A percentile compares a stretch with the other conserved stretches of the same genome.
Conservation (phyloP, 768 basidiomycete species). For the Heimioporus sp. region DNA sequence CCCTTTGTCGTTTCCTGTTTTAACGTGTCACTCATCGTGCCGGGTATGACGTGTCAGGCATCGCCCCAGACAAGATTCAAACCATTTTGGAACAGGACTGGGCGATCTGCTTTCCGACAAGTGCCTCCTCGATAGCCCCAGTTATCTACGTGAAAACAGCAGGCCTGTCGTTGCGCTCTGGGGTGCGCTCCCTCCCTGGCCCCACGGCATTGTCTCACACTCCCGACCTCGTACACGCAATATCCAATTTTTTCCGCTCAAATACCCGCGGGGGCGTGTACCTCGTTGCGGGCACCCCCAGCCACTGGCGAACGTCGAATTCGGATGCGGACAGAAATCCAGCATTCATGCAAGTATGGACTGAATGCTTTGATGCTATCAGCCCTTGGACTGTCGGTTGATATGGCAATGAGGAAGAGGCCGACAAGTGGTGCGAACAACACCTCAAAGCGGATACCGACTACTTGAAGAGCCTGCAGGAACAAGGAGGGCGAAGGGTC, state of each 20-base stretch:
- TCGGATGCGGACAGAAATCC: slow-evolving; percentile 70
- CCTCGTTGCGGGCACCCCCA: slow-evolving; percentile 66
- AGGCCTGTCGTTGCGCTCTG: slow-evolving; percentile 72
- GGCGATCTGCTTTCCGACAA: slow-evolving; percentile 61
- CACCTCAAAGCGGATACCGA: slow-evolving; percentile 66
- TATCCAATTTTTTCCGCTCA: slow-evolving; percentile 57
- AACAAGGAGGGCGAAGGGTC: slow-evolving; percentile 48
- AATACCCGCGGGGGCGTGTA: slow-evolving; percentile 72
- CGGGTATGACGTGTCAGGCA: slow-evolving; percentile 84
- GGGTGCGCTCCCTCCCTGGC: slow-evolving; percentile 40
- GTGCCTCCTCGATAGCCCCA: slow-evolving; percentile 65
- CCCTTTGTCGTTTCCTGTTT: background rate
- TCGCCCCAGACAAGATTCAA: slow-evolving; percentile 69
- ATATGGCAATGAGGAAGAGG: slow-evolving; percentile 57
- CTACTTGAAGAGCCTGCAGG: slow-evolving; percentile 49
- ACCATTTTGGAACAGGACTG: slow-evolving; percentile 69
- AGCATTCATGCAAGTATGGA: slow-evolving; percentile 65
- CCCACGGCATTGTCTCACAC: slow-evolving; percentile 30
- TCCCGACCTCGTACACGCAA: slow-evolving; percentile 52
- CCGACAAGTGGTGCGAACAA: slow-evolving; percentile 59
- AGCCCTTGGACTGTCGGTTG: slow-evolving; percentile 84
- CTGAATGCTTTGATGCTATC: slow-evolving; percentile 76
- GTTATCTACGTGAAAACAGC: slow-evolving; percentile 68
- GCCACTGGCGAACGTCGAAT: slow-evolving; percentile 71
- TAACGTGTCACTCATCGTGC: background rate